Percentiles rank a stretch among this genome's conserved stretches.
phyloP scores from a whole-genome alignment of 2,329 filamentous ascomycete species.

The Diaporthe vexans region DNA sequence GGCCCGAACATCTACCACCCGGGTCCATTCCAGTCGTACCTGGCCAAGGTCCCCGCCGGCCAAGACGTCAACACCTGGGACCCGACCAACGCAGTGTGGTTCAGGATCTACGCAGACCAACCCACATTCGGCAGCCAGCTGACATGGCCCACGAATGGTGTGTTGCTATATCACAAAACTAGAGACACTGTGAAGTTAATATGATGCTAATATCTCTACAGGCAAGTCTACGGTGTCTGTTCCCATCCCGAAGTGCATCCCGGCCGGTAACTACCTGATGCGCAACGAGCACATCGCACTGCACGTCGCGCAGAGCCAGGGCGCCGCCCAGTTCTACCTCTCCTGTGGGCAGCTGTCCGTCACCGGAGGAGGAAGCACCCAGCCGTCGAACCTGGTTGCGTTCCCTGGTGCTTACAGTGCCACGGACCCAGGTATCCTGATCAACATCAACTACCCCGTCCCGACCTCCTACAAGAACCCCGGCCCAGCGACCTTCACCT shows the following conservation, averaged over 20 bases:
- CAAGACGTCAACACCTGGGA: slow-evolving; percentile 51
- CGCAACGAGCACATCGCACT: slow-evolving; percentile 48
- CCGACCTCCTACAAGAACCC: slow-evolving; percentile 46
- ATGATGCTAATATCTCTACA: neutral
- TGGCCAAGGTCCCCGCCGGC: slow-evolving; percentile 54
- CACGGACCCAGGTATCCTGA: slow-evolving; percentile 45
- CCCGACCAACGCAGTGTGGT: slow-evolving; percentile 53
- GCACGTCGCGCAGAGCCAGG: slow-evolving; percentile 44
- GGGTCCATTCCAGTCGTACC: slow-evolving; percentile 54
- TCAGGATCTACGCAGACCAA: slow-evolving; percentile 52
- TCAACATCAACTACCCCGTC: slow-evolving; percentile 47
- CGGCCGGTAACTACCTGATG: slow-evolving; percentile 47
- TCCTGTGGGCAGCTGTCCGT: slow-evolving; percentile 45
- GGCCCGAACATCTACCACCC: slow-evolving; percentile 55
- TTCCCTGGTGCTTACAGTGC: slow-evolving; percentile 46
- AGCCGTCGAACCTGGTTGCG: slow-evolving; percentile 34
- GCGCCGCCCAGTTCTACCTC: slow-evolving; percentile 47
- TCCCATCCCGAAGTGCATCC: slow-evolving; percentile 45
- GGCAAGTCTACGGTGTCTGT: slow-evolving; percentile 41
- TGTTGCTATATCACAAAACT: neutral
- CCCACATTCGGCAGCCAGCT: slow-evolving; percentile 44
- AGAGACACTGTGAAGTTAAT: too few relatives aligned
- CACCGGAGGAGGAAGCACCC: slow-evolving; percentile 44
- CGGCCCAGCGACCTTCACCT: slow-evolving; percentile 19
- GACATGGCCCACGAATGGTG: slow-evolving; percentile 40